Evolutionary conservation across 2,329 filamentous ascomycete genomes (phyloP), one percentile per base, ranked within the genome.

Genomic region (Arthrobotrys sinensis): DNA sequence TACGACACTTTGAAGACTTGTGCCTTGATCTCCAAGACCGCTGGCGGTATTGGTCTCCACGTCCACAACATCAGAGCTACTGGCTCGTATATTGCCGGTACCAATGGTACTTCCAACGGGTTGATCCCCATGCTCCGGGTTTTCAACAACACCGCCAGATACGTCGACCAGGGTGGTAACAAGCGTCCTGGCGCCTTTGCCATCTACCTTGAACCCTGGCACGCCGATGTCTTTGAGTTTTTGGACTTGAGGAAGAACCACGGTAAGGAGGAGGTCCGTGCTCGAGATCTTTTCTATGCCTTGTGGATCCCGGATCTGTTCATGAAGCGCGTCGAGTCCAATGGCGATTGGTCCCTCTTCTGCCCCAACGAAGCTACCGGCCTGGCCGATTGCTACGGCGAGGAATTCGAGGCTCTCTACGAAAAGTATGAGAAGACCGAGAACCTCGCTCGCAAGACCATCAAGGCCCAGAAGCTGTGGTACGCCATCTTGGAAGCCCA

Each of bases 21-120:
- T 86, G 96, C 96, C 81, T 95, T 99, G 93, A 99, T 99, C 86
- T 99, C 96, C 84, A 99, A 99, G 90, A 98, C 96, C 86, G 96
- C 96, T 82, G 96, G 96, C 85, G 96, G 96, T 85, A 98, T 99
- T 84, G 96, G 96, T 83, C 88, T 99, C 80, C 98, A 99, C 83
- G 91, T 95, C 64, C 96, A 99, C 87, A 92, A 94, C 83, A 99
- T 99, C 83, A 94, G 96, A 85, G 93, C 96, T 80, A 99, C 96
- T 68, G 95, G 96, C 80, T 97, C 96, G 32, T 99, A 99, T 86
- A 99, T 99, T 85, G 93, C 92, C 79, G 96, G 96, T 83, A 99
- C 96, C 82, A 99, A 99, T 83, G 96, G 96, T 82, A 97, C 95
- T 75, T 99, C 96, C 70, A 99, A 99, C 84, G 96, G 96, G 83